A percentile compares a stretch with the other conserved stretches of the same genome.
phyloP scores from a whole-genome alignment of 306 rosid species.

The Vicia faba region DNA sequence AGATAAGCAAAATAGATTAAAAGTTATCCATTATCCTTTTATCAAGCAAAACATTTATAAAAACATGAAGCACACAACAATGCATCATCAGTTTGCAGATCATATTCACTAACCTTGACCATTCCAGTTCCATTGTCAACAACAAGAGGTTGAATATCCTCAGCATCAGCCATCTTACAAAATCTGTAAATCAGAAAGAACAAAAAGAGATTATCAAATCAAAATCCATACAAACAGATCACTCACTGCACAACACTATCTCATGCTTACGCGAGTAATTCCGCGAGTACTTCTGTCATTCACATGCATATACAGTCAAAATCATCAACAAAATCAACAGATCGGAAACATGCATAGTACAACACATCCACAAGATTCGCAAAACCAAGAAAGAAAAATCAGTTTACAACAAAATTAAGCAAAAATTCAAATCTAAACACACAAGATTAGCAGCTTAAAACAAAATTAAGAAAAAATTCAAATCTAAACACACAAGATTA shows the following conservation, averaged over 20 bases:
- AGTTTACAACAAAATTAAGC: too few species aligned
- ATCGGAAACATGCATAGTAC: constrained; percentile 27
- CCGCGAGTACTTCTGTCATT: too few species aligned
- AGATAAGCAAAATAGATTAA: neutral
- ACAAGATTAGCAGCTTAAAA: neutral
- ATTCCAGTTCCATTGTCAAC: constrained; percentile 75
- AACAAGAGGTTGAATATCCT: constrained; percentile 70
- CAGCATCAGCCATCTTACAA: constrained; percentile 57
- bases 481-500: constrained; percentile 31
- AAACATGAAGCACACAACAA: neutral
- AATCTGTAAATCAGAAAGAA: constrained; percentile 21
- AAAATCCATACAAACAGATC: constrained; percentile 11
- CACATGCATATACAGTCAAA: constrained; percentile 21
- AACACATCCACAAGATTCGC: constrained; percentile 7
- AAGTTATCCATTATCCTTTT: neutral
- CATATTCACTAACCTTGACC: constrained; percentile 56
- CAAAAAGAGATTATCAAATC: neutral
- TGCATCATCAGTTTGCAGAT: neutral
- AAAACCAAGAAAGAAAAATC: too few species aligned
- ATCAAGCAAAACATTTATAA: neutral
- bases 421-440: neutral
- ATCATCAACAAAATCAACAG: constrained; percentile 10
- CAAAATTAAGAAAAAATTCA: too few species aligned
- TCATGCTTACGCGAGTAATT: too few species aligned
- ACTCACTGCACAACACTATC: neutral